Evolutionary conservation across 108 stramenopile species (phyloP), one percentile per base, ranked within the genome.

Genomic region (Cyclotella baltica): DNA sequence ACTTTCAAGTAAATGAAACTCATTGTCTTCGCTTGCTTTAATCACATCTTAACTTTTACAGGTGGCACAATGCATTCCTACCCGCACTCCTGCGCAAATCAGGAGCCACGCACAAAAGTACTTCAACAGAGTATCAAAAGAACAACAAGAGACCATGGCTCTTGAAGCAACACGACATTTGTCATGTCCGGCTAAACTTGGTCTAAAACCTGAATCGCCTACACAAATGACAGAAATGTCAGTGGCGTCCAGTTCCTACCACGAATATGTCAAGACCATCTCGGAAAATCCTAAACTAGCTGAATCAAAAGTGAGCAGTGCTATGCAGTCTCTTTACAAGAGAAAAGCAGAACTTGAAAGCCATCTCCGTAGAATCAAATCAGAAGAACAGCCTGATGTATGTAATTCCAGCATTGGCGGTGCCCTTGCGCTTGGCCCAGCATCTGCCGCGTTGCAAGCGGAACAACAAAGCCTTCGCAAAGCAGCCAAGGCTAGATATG

Each of bases 81-180:
- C 98, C 15, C 77, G 98, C 38, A 96, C 96, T 22, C 95, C 97
- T 19, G 90, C 95, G 28, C 99, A 99, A 69, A 98, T 98, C 59
- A 92, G 99, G 8, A 96, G 96, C 37, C 99, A 99, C 73, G 99
- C 99, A 1, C 98, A 98, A 87, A 98, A 98, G 85, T 98, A 98
- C 75, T 98, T 99, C 77, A 84, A 92, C 72, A 98, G 97, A 77
- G 62, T 66, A 48, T 75, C 81, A n/a, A 81, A 75, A 70, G 73
- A 72, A 30, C 48, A 62, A 34, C 75, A 84, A 23, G 51, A 65
- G 28, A 48, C 33, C 13, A 19, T 46, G 29, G 22, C 68, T 16
- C 22, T 35, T 46, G 74, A 58, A 28, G 22, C 74, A 22, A 64
- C 38, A 63, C 73, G 33, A 46, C 20, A 48, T 46, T 34, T 56